Base-by-base conservation (phyloP, 1,284 basidiomycete species). In the Stereum hirsutum region DNA sequence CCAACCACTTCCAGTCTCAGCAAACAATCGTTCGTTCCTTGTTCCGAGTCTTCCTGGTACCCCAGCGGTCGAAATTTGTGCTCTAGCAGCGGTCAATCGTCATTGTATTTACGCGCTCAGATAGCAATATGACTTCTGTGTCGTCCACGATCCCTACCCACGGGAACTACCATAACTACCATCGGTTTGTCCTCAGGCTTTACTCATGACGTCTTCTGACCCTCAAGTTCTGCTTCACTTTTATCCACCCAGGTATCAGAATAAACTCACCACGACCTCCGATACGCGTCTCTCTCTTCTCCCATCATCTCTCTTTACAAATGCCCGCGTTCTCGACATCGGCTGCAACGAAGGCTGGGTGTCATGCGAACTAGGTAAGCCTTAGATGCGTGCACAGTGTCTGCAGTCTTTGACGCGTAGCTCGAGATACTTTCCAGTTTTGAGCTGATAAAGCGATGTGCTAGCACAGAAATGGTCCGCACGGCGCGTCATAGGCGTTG, bases 281-380 rank as follows among this genome's bases (percentile, higher is more conserved):
- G 84, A 89, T 56, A 69, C 71, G 1, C 70, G 87, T 17, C 68
- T 89, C 2, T 61, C 69, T 2, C 58, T 81, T 8, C 59, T 91
- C 1, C 77, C 83, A 0, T 39, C 55, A 3, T 53, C 60, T 4
- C 63, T 83, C 24, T 78, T 90, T 52, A 19, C 46, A 2, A 68
- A 60, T 19, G 74, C 73, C 43, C 63, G 68, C 37, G 80, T 91
- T 2, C 68, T 91, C 8, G 89, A 92, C 56, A 60, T 91, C 0
- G 89, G 89, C 2, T 89, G 85, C 55, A 92, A 91, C 57, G 81
- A 88, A 55, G 89, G 89, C 2, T 77, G 72, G 68, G 77, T 91
- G 19, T 82, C 85, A 0, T 84, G 83, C 52, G 84, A 90, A 57
- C 78, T 91, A 30, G 89, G 88, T 83, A 47, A 37, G 65, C 51